phyloP scores from a whole-genome alignment of 2,329 filamentous ascomycete species.

The Fusarium penzigii region DNA sequence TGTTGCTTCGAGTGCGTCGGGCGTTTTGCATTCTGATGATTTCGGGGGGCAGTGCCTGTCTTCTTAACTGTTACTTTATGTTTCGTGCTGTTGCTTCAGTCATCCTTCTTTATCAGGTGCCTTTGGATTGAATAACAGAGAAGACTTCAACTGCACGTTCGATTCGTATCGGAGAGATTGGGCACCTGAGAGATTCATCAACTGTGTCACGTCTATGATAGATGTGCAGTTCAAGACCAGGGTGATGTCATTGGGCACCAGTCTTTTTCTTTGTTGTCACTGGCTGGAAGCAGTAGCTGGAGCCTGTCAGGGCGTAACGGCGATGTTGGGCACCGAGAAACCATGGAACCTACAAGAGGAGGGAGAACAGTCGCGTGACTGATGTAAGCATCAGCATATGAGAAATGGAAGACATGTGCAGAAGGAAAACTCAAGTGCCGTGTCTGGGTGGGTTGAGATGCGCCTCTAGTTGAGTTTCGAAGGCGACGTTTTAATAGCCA shows the following conservation, averaged over 20 bases:
- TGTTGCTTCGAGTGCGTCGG: slow-evolving; percentile 25
- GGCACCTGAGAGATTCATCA: neutral
- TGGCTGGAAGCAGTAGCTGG: neutral
- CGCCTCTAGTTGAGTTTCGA: no score
- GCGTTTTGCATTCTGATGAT: slow-evolving; percentile 24
- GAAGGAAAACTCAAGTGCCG: neutral
- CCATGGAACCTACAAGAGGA: neutral
- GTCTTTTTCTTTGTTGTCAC: neutral
- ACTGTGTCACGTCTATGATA: neutral
- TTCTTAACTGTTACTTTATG: slow-evolving; percentile 16
- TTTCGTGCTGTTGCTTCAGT: slow-evolving; percentile 16
- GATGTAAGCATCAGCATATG: neutral
- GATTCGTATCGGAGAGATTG: slow-evolving; percentile 9
- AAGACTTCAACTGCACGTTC: slow-evolving; percentile 10
- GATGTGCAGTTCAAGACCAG: neutral
- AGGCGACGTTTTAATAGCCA: no score
- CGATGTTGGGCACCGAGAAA: neutral
- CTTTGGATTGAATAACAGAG: slow-evolving; percentile 15
- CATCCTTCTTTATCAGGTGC: slow-evolving; percentile 13
- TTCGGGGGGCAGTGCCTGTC: slow-evolving; percentile 17
- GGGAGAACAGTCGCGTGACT: neutral
- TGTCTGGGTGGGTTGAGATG: neutral
- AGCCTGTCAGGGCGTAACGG: neutral
- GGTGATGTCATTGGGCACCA: slow-evolving; percentile 24
- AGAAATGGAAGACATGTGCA: neutral